Conservation (phyloP, 768 basidiomycete species). For the Trametes gibbosa region DNA sequence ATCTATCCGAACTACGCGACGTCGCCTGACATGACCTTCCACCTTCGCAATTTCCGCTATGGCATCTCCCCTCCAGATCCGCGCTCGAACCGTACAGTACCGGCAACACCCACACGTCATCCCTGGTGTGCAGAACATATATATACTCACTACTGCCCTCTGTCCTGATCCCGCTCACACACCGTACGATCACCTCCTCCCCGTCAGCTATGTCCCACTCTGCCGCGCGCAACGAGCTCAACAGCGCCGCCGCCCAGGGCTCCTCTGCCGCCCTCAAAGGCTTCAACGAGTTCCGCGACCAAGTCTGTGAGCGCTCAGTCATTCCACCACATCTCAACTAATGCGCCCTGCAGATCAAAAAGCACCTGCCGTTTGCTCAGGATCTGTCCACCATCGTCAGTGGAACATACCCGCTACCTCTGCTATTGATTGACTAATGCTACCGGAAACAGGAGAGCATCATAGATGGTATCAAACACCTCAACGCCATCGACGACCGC, state of each 20-base stretch:
- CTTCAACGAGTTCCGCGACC: slow-evolving; percentile 42
- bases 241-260: neutral
- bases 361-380: slow-evolving; percentile 35
- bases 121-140: neutral
- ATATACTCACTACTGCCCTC: neutral
- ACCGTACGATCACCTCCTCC: neutral
- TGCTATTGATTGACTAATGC: too few relatives aligned
- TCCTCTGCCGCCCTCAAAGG: neutral
- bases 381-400: slow-evolving; percentile 45
- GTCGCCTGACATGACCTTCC: neutral
- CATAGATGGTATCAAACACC: slow-evolving; percentile 59
- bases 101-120: neutral
- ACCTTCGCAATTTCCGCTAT: neutral
- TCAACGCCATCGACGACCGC: slow-evolving; percentile 69
- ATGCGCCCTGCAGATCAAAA: slow-evolving; percentile 39
- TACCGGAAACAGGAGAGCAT: slow-evolving; percentile 45
- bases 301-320: slow-evolving; percentile 33
- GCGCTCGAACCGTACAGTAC: neutral
- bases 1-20: too few relatives aligned
- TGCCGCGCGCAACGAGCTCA: neutral
- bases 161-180: neutral
- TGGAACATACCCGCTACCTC: neutral
- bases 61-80: neutral
- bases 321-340: neutral
- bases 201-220: neutral